A percentile compares a stretch with the other conserved stretches of the same genome.
Conservation (phyloP, 805 yeast species). For the Teunomyces funiuensis region DNA sequence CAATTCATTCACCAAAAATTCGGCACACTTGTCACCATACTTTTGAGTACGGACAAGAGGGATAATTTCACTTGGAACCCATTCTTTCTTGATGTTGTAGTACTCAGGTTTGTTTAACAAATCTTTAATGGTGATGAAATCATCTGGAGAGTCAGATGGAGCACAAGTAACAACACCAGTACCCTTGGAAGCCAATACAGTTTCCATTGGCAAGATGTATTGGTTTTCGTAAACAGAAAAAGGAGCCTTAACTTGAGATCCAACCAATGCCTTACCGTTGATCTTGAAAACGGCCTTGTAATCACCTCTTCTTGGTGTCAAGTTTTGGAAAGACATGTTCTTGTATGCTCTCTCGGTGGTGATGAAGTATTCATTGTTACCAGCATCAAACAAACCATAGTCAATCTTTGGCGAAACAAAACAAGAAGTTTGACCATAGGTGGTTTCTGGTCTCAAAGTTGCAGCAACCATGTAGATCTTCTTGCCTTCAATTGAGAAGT, state of each 20-base stretch:
- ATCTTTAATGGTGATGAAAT: constrained; percentile 82
- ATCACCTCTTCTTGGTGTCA: constrained; percentile 85
- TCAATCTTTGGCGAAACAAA: constrained; percentile 93
- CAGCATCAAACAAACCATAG: constrained; percentile 89
- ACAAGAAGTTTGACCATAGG: constrained; percentile 98
- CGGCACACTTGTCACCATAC: constrained; percentile 89
- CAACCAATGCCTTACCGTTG: constrained; percentile 74
- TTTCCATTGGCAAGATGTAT: constrained; percentile 94
- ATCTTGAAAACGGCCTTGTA: constrained; percentile 60
- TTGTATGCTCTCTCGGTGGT: constrained; percentile 95
- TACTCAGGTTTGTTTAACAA: constrained; percentile 87
- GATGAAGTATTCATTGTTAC: constrained; percentile 66
- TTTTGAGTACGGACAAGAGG: constrained; percentile 77
- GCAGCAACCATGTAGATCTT: constrained; percentile 89
- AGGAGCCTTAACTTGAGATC: constrained; percentile 86
- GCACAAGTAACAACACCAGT: constrained; percentile 99
- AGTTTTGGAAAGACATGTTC: constrained; percentile 93
- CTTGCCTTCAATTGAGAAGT: constrained; percentile 50
- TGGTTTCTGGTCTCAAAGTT: constrained; percentile 96
- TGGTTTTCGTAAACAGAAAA: constrained; percentile 66
- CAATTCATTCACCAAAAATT: constrained; percentile 74
- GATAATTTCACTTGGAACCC: constrained; percentile 76
- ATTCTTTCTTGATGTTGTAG: constrained; percentile 78
- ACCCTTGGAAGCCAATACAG: constrained; percentile 92
- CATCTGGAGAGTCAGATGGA: constrained; percentile 99